Percentiles rank a stretch among this genome's conserved stretches.
Evolutionary conservation across 2,329 filamentous ascomycete genomes (phyloP).

Genomic region (Madurella fahalii): DNA sequence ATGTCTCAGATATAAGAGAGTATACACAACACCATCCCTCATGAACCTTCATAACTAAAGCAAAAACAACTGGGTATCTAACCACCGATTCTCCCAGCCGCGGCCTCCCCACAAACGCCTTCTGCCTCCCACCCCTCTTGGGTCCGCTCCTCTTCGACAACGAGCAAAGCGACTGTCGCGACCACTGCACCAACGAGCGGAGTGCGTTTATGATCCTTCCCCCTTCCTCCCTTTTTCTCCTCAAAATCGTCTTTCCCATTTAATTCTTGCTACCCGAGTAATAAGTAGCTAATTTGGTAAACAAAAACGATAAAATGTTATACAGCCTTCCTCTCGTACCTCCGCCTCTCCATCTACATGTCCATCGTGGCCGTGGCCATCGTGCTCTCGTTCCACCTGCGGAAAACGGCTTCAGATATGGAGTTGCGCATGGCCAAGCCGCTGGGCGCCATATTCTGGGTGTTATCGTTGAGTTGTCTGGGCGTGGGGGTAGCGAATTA

Average conservation of each 20-base stretch:
- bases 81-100: conserved; percentile 15
- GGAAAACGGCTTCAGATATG: conserved; percentile 61
- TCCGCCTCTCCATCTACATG: conserved; percentile 86
- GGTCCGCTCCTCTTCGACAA: conserved; percentile 72
- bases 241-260: not conserved
- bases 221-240: not conserved
- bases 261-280: too few relatives aligned
- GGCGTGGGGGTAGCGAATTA: conserved; percentile 80
- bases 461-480: conserved; percentile 72
- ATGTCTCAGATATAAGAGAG: conserved; percentile 39
- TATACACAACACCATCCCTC: conserved; percentile 21
- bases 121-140: conserved; percentile 59
- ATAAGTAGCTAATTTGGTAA: too few relatives aligned
- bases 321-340: conserved; percentile 78
- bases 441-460: conserved; percentile 84
- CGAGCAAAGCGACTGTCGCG: conserved; percentile 67
- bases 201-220: conserved; percentile 46
- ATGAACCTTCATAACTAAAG: not conserved
- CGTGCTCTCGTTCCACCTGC: conserved; percentile 88
- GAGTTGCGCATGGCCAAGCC: conserved; percentile 78
- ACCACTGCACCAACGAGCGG: conserved; percentile 76
- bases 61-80: not conserved
- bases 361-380: conserved; percentile 86
- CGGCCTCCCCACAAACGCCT: conserved; percentile 38
- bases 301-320: not conserved